phyloP scores from a whole-genome alignment of 768 basidiomycete species.

The Steccherinum ochraceum region DNA sequence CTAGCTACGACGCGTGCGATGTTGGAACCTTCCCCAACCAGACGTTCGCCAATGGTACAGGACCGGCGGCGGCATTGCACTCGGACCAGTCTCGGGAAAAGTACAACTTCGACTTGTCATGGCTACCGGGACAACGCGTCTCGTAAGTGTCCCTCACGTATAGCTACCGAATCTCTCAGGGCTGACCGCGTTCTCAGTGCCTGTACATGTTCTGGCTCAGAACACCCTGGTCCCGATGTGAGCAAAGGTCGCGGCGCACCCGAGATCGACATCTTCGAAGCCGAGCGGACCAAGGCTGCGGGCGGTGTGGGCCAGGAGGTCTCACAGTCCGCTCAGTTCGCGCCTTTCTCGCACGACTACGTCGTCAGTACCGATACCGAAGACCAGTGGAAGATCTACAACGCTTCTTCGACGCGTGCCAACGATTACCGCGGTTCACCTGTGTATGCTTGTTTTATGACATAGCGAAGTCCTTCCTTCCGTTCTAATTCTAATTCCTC shows the following conservation, averaged over 20 bases:
- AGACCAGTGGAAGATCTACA: constrained; percentile 28
- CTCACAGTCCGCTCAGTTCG: constrained; percentile 74
- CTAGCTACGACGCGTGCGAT: constrained; percentile 50
- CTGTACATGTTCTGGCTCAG: constrained; percentile 69
- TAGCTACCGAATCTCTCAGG: background rate
- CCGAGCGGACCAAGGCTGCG: constrained; percentile 52
- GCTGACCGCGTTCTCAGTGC: constrained; percentile 37
- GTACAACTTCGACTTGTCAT: constrained; percentile 61
- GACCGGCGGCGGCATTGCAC: constrained; percentile 56
- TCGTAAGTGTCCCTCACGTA: constrained; percentile 43
- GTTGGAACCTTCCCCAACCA: constrained; percentile 53
- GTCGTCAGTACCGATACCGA: constrained; percentile 29
- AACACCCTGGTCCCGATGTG: constrained; percentile 67
- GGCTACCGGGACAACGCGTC: constrained; percentile 70
- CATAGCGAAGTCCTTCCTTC: too few relatives aligned
- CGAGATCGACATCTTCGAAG: constrained; percentile 82
- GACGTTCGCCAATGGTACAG: constrained; percentile 36
- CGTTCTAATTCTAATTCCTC: background rate
- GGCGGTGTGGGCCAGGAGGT: constrained; percentile 42
- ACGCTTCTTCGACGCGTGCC: constrained; percentile 26
- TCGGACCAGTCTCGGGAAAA: constrained; percentile 40
- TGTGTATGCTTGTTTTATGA: background rate
- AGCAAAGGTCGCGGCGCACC: constrained; percentile 62
- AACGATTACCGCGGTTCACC: constrained; percentile 27
- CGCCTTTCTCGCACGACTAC: constrained; percentile 47